phyloP scores from a whole-genome alignment of 495 filamentous ascomycete genomes.

The Hypomontagnella monticulosa region DNA sequence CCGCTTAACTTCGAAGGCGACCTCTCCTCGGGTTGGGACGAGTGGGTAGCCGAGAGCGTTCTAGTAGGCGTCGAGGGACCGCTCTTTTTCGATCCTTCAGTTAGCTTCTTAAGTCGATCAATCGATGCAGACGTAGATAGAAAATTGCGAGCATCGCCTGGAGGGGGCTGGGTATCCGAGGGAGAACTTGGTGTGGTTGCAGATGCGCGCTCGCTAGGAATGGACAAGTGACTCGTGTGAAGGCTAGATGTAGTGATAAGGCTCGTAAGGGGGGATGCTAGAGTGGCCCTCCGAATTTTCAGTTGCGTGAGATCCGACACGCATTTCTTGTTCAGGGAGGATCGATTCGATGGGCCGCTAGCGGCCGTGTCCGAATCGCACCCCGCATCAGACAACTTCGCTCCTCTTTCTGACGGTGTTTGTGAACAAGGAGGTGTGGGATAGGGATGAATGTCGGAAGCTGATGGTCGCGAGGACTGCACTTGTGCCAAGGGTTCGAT shows the following conservation, averaged over 20 bases:
- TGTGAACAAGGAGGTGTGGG: slow-evolving; percentile 68
- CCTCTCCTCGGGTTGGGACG: slow-evolving; percentile 52
- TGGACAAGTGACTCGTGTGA: slow-evolving; percentile 78
- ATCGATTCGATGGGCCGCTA: slow-evolving; percentile 40
- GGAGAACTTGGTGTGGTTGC: slow-evolving; percentile 67
- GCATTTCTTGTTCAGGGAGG: slow-evolving; percentile 52
- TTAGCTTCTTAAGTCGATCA: slow-evolving; percentile 86
- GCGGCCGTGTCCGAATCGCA: slow-evolving; percentile 51
- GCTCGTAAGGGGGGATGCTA: slow-evolving; percentile 70
- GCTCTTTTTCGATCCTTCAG: slow-evolving; percentile 82
- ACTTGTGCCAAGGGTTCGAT: slow-evolving; percentile 47
- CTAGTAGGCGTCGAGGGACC: slow-evolving; percentile 88
- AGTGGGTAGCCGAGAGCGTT: slow-evolving; percentile 70
- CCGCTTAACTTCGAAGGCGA: slow-evolving; percentile 50
- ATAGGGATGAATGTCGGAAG: slow-evolving; percentile 56
- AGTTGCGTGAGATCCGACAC: slow-evolving; percentile 53
- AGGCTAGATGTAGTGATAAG: slow-evolving; percentile 72
- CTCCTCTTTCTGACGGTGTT: slow-evolving; percentile 63
- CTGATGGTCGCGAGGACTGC: slow-evolving; percentile 47
- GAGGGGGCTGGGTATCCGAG: slow-evolving; percentile 56
- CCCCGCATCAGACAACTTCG: slow-evolving; percentile 55
- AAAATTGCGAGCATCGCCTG: slow-evolving; percentile 61
- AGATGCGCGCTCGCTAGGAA: slow-evolving; percentile 68
- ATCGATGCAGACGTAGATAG: slow-evolving; percentile 65
- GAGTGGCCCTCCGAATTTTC: slow-evolving; percentile 57